A percentile compares a stretch with the other conserved stretches of the same genome.
Evolutionary conservation across 345 rosid species (phyloP).

Genomic region (Cardamine occulta): DNA sequence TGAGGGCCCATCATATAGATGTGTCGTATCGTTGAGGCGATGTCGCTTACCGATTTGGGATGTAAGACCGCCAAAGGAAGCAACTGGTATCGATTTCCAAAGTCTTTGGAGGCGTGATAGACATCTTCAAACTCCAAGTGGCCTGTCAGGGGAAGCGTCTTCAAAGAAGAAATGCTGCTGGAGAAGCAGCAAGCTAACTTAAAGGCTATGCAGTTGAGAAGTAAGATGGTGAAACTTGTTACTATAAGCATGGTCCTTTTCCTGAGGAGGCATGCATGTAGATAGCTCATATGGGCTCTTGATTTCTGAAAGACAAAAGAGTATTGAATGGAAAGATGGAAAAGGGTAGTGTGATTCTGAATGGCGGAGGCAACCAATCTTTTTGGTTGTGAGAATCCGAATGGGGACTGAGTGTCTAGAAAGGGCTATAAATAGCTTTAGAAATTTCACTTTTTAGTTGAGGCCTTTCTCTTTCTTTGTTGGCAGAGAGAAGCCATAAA

Average conservation of each 20-base stretch:
- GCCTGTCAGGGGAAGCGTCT: slow-evolving; percentile 67
- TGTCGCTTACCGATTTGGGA: slow-evolving; percentile 81
- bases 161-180: slow-evolving; percentile 63
- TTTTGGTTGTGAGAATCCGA: slow-evolving; percentile 59
- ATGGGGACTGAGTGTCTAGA: slow-evolving; percentile 64
- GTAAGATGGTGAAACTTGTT: slow-evolving; percentile 62
- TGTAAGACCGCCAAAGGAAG: slow-evolving; percentile 79
- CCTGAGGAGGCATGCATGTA: slow-evolving; percentile 45
- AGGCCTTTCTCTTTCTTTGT: slow-evolving; percentile 47
- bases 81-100: slow-evolving; percentile 70
- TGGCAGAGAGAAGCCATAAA: slow-evolving; percentile 59
- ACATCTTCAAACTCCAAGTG: slow-evolving; percentile 69
- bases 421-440: slow-evolving; percentile 59
- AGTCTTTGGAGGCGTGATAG: slow-evolving; percentile 79
- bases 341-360: slow-evolving; percentile 36
- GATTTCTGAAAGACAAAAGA: slow-evolving; percentile 35
- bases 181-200: slow-evolving; percentile 65
- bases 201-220: slow-evolving; percentile 65
- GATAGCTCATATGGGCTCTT: slow-evolving; percentile 51
- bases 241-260: slow-evolving; percentile 54
- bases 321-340: slow-evolving; percentile 32
- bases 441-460: slow-evolving; percentile 45
- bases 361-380: slow-evolving; percentile 65
- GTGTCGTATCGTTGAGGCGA: slow-evolving; percentile 72
- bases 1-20: slow-evolving; percentile 81